These are phyloP conservation scores for Rutidosis leptorrhynchoides DNA, from an alignment of 129 eudicot species.

Conservation along the genomic window DNA sequence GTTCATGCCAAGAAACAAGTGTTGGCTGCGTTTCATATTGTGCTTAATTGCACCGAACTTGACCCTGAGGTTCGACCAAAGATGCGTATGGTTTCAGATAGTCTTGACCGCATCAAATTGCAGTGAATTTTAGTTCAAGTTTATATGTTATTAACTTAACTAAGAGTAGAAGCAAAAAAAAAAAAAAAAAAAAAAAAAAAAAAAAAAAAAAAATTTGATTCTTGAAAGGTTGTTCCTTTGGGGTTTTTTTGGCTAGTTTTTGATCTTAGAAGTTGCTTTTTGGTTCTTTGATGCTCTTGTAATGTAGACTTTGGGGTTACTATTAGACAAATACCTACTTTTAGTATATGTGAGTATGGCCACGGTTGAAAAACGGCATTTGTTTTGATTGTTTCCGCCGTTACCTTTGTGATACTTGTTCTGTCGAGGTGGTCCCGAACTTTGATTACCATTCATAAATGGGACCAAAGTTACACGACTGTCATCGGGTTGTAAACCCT, in stretches of 20 bases:
- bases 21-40: constrained; percentile 69
- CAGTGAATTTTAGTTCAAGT: constrained; percentile 27
- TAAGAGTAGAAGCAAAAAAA: constrained; percentile 27
- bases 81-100: constrained; percentile 76
- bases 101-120: constrained; percentile 70
- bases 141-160: constrained; percentile 9
- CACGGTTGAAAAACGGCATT: too few relatives aligned
- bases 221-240: constrained; percentile 11
- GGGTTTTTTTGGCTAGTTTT: constrained; percentile 16
- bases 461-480: too few relatives aligned
- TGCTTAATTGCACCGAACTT: constrained; percentile 67
- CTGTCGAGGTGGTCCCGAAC: too few relatives aligned
- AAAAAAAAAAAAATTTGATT: too few relatives aligned
- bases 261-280: constrained; percentile 20
- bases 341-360: constrained; percentile 15
- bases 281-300: constrained; percentile 20
- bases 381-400: too few relatives aligned
- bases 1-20: constrained; percentile 85
- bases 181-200: too few relatives aligned
- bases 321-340: constrained; percentile 5
- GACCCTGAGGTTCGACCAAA: constrained; percentile 90
- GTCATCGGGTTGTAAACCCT: too few relatives aligned
- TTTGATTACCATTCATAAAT: too few relatives aligned
- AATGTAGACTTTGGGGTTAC: constrained; percentile 24
- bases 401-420: too few relatives aligned